Percentiles rank a stretch among this genome's conserved stretches.
Evolutionary conservation across 2,329 filamentous ascomycete genomes (phyloP).

Genomic region (Xylaria sp.): DNA sequence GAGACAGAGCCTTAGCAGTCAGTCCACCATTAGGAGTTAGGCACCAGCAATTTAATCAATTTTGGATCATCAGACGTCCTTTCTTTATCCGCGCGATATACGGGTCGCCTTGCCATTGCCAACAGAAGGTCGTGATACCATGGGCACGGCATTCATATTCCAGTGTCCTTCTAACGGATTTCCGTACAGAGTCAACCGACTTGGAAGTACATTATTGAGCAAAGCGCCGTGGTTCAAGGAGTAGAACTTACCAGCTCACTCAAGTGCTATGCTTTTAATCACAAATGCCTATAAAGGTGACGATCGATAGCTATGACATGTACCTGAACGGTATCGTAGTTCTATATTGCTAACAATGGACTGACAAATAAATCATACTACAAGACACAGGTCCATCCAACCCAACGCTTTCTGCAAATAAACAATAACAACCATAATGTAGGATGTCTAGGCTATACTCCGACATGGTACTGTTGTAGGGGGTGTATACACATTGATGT

Average conservation of each 20-base stretch:
- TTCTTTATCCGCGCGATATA: not conserved
- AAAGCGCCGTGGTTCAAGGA: not conserved
- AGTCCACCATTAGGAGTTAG: not conserved
- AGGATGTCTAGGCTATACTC: not conserved
- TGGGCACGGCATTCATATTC: not conserved
- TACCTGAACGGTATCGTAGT: not conserved
- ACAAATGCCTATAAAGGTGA: not conserved
- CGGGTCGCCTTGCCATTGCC: not conserved
- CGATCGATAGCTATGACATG: not conserved
- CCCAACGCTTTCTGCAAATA: not conserved
- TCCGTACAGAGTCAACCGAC: not conserved
- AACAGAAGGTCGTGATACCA: not conserved
- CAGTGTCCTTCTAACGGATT: not conserved
- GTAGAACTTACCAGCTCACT: not conserved
- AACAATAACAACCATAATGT: not conserved
- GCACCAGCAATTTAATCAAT: constrained; percentile 13
- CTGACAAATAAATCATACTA: not conserved
- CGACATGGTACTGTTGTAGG: too few relatives aligned
- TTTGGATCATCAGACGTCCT: not conserved
- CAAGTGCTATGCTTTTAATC: not conserved
- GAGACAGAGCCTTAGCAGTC: not conserved
- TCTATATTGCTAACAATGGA: not conserved
- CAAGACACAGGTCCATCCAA: not conserved
- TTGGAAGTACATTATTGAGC: not conserved
- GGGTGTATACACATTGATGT: too few relatives aligned